Evolutionary conservation across 2,329 filamentous ascomycete species (phyloP), one percentile per base, ranked within the genome.

Genomic region (Dactylonectria estremocensis): DNA sequence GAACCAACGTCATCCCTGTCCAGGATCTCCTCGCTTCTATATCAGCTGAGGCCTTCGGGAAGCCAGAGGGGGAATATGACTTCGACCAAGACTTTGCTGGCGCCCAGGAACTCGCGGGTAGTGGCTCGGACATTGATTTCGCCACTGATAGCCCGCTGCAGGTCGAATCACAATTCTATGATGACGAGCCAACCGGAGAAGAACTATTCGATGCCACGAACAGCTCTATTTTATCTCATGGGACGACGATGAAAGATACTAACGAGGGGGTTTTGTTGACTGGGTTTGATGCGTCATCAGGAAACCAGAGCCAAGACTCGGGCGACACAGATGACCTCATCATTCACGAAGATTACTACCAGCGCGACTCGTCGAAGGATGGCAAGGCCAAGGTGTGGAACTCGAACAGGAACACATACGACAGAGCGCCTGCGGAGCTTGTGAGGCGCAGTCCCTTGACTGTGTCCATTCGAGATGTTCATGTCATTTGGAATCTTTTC

Each of bases 401-500:
- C 79, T 95, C 93, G 1, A 84, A 86, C 2, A 90, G 89, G 71
- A 95, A 95, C 74, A 90, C 88, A 1, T 96, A 96, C 74, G 91
- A 92, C 61, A 84, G 87, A 48, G 87, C 89, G 1, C 91, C 92
- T 49, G 85, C 89, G 56, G 79, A 83, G 10, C 90, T 91, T 68
- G 84, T 91, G 9, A 85, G 86, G 45, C 86, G 86, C 60, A 93
- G 92, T 69, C 94, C 95, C 6, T 82, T 99, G 14, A 91, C 90
- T 70, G 86, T 98, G 3, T 90, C 90, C 5, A 88, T 98, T 16
- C 91, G 93, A 28, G 94, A 98, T 77, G 91, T 97, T 6, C 94
- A 98, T 78, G 84, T 98, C 58, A 98, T 98, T 67, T 99, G 96
- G 96, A 97, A 99, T 77, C 84, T 99, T 1, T 98, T 96, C 80